Base-by-base conservation (phyloP, 139 green algal species). In the Auxenochlorella pyrenoidosa region DNA sequence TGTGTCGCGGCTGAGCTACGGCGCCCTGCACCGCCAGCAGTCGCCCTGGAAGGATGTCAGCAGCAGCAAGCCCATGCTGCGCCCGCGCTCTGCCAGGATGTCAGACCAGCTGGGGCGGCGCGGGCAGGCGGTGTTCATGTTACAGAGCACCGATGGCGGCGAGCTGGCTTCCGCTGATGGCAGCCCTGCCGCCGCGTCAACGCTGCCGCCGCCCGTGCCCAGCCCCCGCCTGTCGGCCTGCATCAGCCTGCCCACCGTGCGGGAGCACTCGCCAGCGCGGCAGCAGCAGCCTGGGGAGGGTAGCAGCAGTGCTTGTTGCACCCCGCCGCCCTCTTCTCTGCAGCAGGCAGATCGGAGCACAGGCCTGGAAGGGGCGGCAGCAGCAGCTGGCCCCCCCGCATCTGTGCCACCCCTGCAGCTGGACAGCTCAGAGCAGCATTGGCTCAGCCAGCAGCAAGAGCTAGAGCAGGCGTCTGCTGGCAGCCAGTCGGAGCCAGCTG, bases 41-140 rank as follows among this genome's bases (percentile, higher is more conserved):
- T 79, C 82, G 22, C 66, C 82, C 19, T 86, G 82, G 82, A 47
- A 28, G n/a, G 66, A 86, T 15, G 59, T 5, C 8, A 32, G 43
- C 66, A 66, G 66, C 36, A 28, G 24, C 58, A 51, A 34, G 66
- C 30, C 43, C 19, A 66, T 78, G 82, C 41, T 38, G 44, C 82
- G 82, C 1, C 82, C 82, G 19, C 43, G 82, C 32, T 86, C 82
- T 22, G 82, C 82, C 3, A 70, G 66, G 47, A 21, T 63, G 38
- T 15, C 58, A 8, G 51, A 59, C 43, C 8, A 43, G 13, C 21
- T 85, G 60, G 80, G 36, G 70, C 70, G 77, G 38, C 59, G 82
- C 18, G 82, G 66, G 5, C 82, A 86, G 66, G 82, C 82, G 6
- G 44, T 79, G 22, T 79, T 86, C 60, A 83, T 88, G 83, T 70